phyloP scores from a whole-genome alignment of 495 filamentous ascomycete species.

The Jackrogersella minutella region DNA sequence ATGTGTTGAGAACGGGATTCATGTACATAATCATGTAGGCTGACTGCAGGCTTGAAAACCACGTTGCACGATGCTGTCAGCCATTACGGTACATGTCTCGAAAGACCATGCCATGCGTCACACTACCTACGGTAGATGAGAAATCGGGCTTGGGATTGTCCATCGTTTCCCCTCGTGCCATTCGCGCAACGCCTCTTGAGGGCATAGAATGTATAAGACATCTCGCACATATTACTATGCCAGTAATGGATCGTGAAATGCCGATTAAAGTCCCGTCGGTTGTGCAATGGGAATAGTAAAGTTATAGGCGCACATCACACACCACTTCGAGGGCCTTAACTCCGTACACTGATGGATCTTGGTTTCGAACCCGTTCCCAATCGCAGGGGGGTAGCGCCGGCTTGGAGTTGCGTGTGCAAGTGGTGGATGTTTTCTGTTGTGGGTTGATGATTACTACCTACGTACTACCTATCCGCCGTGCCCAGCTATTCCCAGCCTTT shows the following conservation, averaged over 20 bases:
- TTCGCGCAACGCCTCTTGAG: slow-evolving; percentile 8
- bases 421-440: slow-evolving; percentile 7
- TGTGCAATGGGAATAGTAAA: background rate
- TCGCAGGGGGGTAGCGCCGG: no score
- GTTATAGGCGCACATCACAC: slow-evolving; percentile 2
- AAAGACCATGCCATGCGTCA: slow-evolving; percentile 18
- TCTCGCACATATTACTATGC: slow-evolving; percentile 5
- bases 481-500: slow-evolving; percentile 1
- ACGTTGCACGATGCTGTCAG: slow-evolving; percentile 39
- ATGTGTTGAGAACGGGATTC: slow-evolving; percentile 36
- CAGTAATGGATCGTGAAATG: background rate
- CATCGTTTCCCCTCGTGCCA: background rate
- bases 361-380: slow-evolving; percentile 36
- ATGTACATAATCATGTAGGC: slow-evolving; percentile 35
- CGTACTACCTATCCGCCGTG: slow-evolving; percentile 25
- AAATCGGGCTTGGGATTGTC: background rate
- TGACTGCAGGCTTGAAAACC: slow-evolving; percentile 33
- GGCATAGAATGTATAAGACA: slow-evolving; percentile 17
- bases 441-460: slow-evolving; percentile 23
- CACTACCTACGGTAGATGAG: slow-evolving; percentile 29
- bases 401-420: background rate
- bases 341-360: slow-evolving; percentile 39
- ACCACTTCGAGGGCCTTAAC: slow-evolving; percentile 20
- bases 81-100: slow-evolving; percentile 27
- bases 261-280: slow-evolving; percentile 16